phyloP scores from a whole-genome alignment of 2,329 filamentous ascomycete species.

The Diaporthe velutina region DNA sequence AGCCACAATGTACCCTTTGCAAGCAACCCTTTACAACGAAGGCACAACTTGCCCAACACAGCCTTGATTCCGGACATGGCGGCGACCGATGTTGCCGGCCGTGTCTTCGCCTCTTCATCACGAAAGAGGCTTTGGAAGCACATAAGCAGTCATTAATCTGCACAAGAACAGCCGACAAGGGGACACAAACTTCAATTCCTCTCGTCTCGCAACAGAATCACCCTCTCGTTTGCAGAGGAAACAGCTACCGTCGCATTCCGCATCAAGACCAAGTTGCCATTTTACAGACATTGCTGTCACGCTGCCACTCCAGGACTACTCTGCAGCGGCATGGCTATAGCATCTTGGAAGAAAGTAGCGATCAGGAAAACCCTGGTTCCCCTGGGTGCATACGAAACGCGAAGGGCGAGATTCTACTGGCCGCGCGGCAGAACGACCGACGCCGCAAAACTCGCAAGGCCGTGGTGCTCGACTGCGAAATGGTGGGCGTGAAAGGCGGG shows the following conservation, averaged over 20 bases:
- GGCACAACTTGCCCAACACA: background rate
- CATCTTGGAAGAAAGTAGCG: background rate
- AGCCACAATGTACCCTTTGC: background rate
- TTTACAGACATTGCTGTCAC: background rate
- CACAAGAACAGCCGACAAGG: background rate
- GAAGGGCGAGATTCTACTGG: background rate
- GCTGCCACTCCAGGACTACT: background rate
- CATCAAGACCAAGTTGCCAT: background rate
- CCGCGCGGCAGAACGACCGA: background rate
- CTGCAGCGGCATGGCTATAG: background rate
- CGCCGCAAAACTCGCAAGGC: background rate
- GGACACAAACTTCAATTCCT: background rate
- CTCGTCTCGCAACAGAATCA: no score
- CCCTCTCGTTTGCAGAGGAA: background rate
- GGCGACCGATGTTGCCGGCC: background rate
- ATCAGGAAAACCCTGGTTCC: background rate
- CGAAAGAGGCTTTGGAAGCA: background rate
- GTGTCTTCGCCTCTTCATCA: background rate
- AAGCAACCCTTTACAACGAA: background rate
- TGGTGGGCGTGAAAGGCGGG: conserved; percentile 10
- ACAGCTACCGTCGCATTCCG: background rate
- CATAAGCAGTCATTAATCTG: background rate
- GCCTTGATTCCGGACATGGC: background rate
- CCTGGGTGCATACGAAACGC: background rate
- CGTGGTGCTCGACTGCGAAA: conserved; percentile 21